Evolutionary conservation across 495 filamentous ascomycete genomes (phyloP).

Genomic region (Penicillium pancosmium): DNA sequence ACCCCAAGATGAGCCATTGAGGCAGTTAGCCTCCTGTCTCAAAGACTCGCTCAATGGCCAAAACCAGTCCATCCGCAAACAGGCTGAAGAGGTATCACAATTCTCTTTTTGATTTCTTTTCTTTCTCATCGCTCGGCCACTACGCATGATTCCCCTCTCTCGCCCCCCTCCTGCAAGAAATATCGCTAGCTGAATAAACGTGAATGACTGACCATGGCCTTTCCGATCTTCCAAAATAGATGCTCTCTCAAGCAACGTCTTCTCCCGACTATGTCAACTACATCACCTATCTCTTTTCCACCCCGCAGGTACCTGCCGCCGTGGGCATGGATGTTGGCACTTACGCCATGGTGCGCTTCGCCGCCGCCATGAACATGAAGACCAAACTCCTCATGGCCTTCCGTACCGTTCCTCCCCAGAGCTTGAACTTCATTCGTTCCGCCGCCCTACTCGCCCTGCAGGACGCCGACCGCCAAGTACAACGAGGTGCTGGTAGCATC

Average conservation of each 20-base stretch:
- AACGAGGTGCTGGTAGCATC: constrained; percentile 87
- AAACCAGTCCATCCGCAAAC: constrained; percentile 75
- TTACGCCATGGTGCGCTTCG: constrained; percentile 77
- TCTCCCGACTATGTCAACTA: constrained; percentile 98
- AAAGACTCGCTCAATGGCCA: constrained; percentile 88
- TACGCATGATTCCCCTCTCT: constrained; percentile 4
- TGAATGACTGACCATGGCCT: constrained; percentile 5
- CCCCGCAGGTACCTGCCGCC: constrained; percentile 58
- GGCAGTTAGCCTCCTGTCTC: constrained; percentile 85
- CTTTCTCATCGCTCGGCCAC: not conserved
- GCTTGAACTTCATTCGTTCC: constrained; percentile 74
- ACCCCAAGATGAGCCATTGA: constrained; percentile 81
- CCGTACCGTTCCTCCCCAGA: constrained; percentile 68
- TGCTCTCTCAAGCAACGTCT: constrained; percentile 88
- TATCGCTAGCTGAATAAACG: not conserved
- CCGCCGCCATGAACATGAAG: constrained; percentile 92
- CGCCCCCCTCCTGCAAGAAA: constrained; percentile 1
- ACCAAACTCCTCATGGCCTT: constrained; percentile 79
- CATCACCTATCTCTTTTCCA: constrained; percentile 86
- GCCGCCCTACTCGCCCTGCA: constrained; percentile 76
- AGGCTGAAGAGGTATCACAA: constrained; percentile 60
- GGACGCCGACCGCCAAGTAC: constrained; percentile 80
- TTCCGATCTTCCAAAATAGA: constrained; percentile 53
- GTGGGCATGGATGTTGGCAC: constrained; percentile 58
- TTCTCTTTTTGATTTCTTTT: constrained; percentile 10